phyloP scores from a whole-genome alignment of 2,329 filamentous ascomycete genomes.

The Chaetothyriales sp. region DNA sequence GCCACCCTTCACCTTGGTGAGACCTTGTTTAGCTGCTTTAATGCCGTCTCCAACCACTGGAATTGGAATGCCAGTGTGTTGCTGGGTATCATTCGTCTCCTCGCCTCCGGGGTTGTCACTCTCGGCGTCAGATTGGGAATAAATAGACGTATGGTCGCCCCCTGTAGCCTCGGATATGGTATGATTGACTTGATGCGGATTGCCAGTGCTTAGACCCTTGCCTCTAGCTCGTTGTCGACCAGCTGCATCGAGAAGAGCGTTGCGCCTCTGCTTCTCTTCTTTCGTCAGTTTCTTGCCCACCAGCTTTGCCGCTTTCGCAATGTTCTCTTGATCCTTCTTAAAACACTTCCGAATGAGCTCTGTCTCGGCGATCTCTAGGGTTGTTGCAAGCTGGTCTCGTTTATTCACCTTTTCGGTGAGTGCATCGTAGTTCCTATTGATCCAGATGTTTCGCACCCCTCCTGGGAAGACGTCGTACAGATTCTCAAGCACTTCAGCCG shows the following conservation, averaged over 20 bases:
- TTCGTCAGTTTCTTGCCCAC: conserved; percentile 32
- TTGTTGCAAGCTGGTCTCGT: conserved; percentile 53
- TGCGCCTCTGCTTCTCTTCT: conserved; percentile 27
- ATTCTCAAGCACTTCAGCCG: conserved; percentile 60
- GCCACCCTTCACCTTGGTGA: conserved; percentile 31
- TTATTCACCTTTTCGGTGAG: conserved; percentile 70
- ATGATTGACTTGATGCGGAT: conserved; percentile 41
- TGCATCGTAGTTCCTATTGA: conserved; percentile 76
- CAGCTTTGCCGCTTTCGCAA: conserved; percentile 49
- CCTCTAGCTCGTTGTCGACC: conserved; percentile 31
- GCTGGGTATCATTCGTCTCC: conserved; percentile 15
- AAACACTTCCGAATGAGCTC: conserved; percentile 67
- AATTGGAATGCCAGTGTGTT: conserved; percentile 23
- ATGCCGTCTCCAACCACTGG: conserved; percentile 37
- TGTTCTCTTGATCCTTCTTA: conserved; percentile 58
- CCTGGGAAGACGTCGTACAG: conserved; percentile 94
- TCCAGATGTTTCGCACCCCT: conserved; percentile 88
- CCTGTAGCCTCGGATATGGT: conserved; percentile 33
- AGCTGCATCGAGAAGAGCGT: conserved; percentile 36
- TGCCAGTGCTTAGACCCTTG: conserved; percentile 39
- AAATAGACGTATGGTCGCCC: conserved; percentile 11
- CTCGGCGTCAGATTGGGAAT: conserved; percentile 19
- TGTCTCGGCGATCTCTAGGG: conserved; percentile 70
- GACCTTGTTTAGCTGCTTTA: conserved; percentile 35
- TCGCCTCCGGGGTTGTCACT: not conserved